A percentile compares a stretch with the other conserved stretches of the same genome.
These are phyloP conservation scores for Kickxella alabastrina DNA, from an alignment of 192 early-diverging fungal species.

Conservation along the genomic window DNA sequence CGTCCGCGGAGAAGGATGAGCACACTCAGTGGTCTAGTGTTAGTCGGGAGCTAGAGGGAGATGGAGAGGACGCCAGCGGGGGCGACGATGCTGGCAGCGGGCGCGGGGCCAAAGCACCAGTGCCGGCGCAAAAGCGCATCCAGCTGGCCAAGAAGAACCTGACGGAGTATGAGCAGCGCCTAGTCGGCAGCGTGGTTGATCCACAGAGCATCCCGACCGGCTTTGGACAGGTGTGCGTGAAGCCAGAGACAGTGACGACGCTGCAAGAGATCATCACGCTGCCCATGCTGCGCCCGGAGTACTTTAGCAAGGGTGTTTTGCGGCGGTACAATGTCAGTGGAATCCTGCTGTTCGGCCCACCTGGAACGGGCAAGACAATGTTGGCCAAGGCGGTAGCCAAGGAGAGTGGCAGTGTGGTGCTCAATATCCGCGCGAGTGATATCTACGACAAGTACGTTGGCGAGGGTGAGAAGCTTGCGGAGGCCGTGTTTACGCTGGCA, in stretches of 20 bases:
- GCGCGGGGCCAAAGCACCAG: background rate
- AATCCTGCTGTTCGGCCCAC: conserved; percentile 80
- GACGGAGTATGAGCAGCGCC: conserved; percentile 68
- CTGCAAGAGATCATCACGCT: conserved; percentile 83
- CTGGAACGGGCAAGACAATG: conserved; percentile 85
- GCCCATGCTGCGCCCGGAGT: conserved; percentile 71
- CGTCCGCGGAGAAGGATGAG: background rate
- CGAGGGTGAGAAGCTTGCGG: conserved; percentile 95
- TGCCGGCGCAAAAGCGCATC: conserved; percentile 40
- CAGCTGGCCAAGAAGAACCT: conserved; percentile 46
- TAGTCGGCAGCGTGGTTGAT: conserved; percentile 77
- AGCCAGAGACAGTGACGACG: conserved; percentile 73
- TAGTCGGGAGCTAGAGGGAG: conserved; percentile 18
- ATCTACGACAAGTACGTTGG: conserved; percentile 89
- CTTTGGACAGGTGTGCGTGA: conserved; percentile 75
- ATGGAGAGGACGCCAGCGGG: background rate
- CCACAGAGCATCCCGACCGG: conserved; percentile 54
- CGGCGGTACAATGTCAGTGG: conserved; percentile 67
- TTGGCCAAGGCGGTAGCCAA: conserved; percentile 82
- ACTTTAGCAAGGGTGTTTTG: conserved; percentile 69
- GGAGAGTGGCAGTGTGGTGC: conserved; percentile 71
- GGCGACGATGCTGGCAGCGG: background rate
- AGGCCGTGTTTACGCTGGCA: conserved; percentile 89
- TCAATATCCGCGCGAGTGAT: conserved; percentile 74
- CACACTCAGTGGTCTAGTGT: conserved; percentile 23